These are phyloP conservation scores for Theobroma grandiflorum DNA, from an alignment of 441 rosid species.

Conservation along the genomic window DNA sequence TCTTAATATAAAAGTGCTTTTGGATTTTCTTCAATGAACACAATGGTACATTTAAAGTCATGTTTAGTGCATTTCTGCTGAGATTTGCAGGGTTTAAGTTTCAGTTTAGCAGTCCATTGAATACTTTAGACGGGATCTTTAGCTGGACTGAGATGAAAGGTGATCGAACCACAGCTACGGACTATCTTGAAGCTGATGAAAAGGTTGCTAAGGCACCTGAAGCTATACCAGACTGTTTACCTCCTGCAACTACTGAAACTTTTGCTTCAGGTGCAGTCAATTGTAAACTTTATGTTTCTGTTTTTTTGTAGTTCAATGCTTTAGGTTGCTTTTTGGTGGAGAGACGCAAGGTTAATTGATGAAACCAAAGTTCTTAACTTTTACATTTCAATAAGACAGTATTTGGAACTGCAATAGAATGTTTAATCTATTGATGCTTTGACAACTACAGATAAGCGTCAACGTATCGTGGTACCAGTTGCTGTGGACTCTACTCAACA, in stretches of 20 bases:
- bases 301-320: neutral
- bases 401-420: neutral
- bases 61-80: slow-evolving; percentile 26
- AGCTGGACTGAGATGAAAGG: slow-evolving; percentile 32
- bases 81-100: slow-evolving; percentile 60
- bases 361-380: neutral
- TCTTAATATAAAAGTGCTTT: neutral
- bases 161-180: slow-evolving; percentile 27
- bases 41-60: neutral
- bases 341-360: neutral
- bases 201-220: slow-evolving; percentile 37
- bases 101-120: slow-evolving; percentile 39
- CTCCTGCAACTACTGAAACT: slow-evolving; percentile 36
- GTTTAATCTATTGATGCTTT: slow-evolving; percentile 12
- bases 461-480: slow-evolving; percentile 45
- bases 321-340: neutral
- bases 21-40: slow-evolving; percentile 7
- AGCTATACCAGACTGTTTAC: slow-evolving; percentile 21
- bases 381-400: neutral
- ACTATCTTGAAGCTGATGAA: slow-evolving; percentile 38
- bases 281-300: neutral
- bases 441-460: slow-evolving; percentile 36
- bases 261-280: slow-evolving; percentile 42
- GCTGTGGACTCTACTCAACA: slow-evolving; percentile 74
- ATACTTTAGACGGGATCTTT: slow-evolving; percentile 32